Percentiles rank a stretch among this genome's conserved stretches.
Evolutionary conservation across 805 yeast genomes (phyloP).

Genomic region (Zygosaccharomyces kombuchaensis): DNA sequence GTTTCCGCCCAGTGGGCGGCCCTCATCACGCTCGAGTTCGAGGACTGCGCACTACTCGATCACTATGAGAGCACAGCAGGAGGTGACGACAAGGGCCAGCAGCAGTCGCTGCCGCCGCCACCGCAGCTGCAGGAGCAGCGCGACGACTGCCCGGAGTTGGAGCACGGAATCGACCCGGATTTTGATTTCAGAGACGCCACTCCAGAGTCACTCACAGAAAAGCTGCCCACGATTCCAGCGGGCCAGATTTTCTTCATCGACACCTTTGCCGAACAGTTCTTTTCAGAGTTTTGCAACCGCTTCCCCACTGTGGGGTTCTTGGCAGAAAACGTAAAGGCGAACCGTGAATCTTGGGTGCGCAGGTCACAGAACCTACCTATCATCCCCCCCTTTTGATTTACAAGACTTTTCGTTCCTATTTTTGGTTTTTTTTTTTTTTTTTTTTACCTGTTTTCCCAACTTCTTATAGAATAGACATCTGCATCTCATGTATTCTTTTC

Average conservation of each 20-base stretch:
- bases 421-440: constrained; percentile 1
- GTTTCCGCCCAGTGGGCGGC: constrained; percentile 85
- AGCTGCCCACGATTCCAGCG: constrained; percentile 50
- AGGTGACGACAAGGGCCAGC: background rate
- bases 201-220: constrained; percentile 40
- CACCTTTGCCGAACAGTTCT: constrained; percentile 75
- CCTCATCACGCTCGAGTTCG: constrained; percentile 71
- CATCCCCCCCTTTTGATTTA: background rate
- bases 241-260: constrained; percentile 82
- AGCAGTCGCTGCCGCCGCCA: background rate
- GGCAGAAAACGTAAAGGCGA: constrained; percentile 47
- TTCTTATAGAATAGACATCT: background rate
- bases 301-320: constrained; percentile 61
- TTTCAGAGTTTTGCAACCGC: constrained; percentile 54
- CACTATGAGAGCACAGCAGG: background rate
- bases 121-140: background rate
- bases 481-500: background rate
- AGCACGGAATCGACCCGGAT: constrained; percentile 18
- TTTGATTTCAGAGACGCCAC: constrained; percentile 21
- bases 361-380: background rate
- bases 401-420: background rate
- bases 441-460: background rate
- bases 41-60: constrained; percentile 57
- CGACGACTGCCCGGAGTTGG: background rate
- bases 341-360: constrained; percentile 52